Base-by-base conservation (phyloP, 2,329 filamentous ascomycete species). In the Sclerotinia spermophila region DNA sequence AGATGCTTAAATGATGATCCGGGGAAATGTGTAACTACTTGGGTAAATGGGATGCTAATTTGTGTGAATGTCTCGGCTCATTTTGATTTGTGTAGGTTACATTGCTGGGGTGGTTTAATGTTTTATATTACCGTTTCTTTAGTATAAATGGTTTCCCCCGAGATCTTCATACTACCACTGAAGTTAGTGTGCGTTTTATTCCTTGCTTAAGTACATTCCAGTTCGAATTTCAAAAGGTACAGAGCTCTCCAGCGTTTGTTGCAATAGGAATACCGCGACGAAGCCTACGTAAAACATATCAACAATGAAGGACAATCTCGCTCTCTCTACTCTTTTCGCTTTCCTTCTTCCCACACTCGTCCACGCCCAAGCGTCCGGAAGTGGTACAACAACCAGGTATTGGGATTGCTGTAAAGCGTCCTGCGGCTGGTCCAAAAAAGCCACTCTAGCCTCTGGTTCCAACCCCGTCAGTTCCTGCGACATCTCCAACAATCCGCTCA, bases 401-500 rank as follows among this genome's bases (percentile, higher is more conserved):
- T 86, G 86, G 86, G 90, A 92, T 78, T 92, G 90, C 82, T 92
- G 90, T 82, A 92, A 92, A 83, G 86, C 89, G 33, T 89, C 87
- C 35, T 92, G 89, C 78, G 83, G 83, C 5, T 87, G 89, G 89
- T 78, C 82, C 15, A 83, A 80, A 66, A 90, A 90, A 79, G 87
- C 85, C 72, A 82, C 60, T 83, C 87, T 78, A 81, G 75, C 74
- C 30, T 61, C 45, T 27, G 77, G 76, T 24, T 74, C 76, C 15
- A 76, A 72, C 30, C 76, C 77, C 0, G 76, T 78, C 1, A 66
- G 60, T 5, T 76, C 76, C 21, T 78, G 77, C 48, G 76, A 78
- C 76, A 83, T 81, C 75, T 81, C 84, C 75, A 86, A 90, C 81
- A 83, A 84, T 71, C 85, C 84, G 3, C 79, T 90, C 62, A 81